Evolutionary conservation across 2,329 filamentous ascomycete genomes (phyloP).

Genomic region (Arthrobotrys pseudoclavata): DNA sequence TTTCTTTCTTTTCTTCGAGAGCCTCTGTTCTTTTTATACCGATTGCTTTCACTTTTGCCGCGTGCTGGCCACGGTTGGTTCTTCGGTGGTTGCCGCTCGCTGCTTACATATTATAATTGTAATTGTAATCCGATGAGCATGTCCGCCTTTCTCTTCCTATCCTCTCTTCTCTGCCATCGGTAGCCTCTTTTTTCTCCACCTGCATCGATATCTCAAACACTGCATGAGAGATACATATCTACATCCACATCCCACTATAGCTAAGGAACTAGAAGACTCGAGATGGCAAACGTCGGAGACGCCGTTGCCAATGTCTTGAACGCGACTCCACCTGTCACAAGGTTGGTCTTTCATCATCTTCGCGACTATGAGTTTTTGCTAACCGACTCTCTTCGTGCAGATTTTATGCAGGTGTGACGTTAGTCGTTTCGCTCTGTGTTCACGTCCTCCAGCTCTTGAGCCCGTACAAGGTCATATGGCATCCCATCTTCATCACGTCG

Average conservation of each 20-base stretch:
- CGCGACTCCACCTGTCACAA: slow-evolving; percentile 52
- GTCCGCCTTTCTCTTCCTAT: slow-evolving; percentile 1
- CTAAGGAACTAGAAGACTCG: neutral
- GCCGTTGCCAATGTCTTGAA: slow-evolving; percentile 42
- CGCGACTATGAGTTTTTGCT: neutral
- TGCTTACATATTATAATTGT: neutral
- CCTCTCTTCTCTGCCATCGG: slow-evolving; percentile 32
- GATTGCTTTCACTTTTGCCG: neutral
- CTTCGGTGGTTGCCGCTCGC: slow-evolving; percentile 1
- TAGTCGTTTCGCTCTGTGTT: slow-evolving; percentile 26
- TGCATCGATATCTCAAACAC: neutral
- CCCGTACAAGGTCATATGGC: slow-evolving; percentile 44
- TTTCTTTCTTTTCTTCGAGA: slow-evolving; percentile 14
- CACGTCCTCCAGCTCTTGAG: slow-evolving; percentile 36
- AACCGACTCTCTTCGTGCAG: slow-evolving; percentile 6
- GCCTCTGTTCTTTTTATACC: slow-evolving; percentile 15
- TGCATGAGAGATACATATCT: neutral
- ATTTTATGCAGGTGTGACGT: slow-evolving; percentile 49
- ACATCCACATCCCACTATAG: neutral
- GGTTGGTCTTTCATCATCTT: slow-evolving; percentile 28
- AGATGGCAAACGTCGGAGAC: slow-evolving; percentile 52
- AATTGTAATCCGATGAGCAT: slow-evolving; percentile 18
- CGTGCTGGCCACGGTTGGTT: slow-evolving; percentile 16
- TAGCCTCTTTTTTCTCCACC: slow-evolving; percentile 18
- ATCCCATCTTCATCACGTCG: slow-evolving; percentile 37